Base-by-base conservation (phyloP, 306 rosid species). In the Urtica urens region DNA sequence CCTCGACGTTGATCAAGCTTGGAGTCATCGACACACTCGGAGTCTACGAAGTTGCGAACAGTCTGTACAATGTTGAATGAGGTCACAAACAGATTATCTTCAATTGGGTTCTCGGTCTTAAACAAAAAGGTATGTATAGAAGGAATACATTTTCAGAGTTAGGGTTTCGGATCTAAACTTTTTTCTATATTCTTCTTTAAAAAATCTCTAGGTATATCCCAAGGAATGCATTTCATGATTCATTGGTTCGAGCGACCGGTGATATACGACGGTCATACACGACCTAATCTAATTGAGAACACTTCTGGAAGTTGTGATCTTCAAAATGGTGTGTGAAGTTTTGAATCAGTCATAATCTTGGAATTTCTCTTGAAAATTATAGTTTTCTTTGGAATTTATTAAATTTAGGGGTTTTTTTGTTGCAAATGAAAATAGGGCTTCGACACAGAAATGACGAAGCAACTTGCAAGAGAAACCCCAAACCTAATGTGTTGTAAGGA, bases 241-340 rank as follows among this genome's bases (percentile, higher is more conserved):
- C 96, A 94, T 1, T 88, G 95, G 95, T 78, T 88, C 68, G 96
- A 88, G 81, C 76, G 95, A 62, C 93, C 96, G 3, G 71, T 88
- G 25, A 88, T 88, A 57, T 88, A 83, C 43, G 96, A 83, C 70
- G 96, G 83, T 37, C 94, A 95, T 20, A 86, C 93, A 9, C 79
- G 83, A 57, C 95, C 96, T 21, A 87, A 78, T 66, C 62, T 83
- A n/a, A 83, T 83, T 37, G 96, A 88, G 77, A 83, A 93, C 55
- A 76, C 93, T 9, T 78, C 96, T 9, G 95, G 95, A 15, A 88
- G 96, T 50, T 90, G 83, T 58, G 96, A 88, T 46, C 90, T 88
- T 31, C 95, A 88, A 63, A 88, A n/a, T 83, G 96, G 95, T 83
- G 34, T 51, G 38, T 65, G 4, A 24, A 38, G 50, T 53, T 31